Evolutionary conservation across 116 monocot genomes (phyloP).

Genomic region (Trichopus zeylanicus): DNA sequence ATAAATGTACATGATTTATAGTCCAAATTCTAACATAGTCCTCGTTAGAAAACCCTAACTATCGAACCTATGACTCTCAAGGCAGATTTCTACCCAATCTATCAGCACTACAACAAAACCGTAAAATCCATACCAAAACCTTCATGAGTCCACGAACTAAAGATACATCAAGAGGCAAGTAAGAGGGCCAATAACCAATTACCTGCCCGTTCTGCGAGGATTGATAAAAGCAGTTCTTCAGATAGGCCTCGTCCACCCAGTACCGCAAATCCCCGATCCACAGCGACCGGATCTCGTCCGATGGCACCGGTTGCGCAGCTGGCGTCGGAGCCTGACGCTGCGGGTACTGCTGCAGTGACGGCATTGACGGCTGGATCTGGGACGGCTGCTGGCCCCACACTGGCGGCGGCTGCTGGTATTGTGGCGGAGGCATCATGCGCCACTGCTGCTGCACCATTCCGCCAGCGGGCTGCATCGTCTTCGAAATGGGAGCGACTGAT

Average conservation of each 20-base stretch:
- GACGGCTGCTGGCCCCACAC: constrained; percentile 55
- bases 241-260: constrained; percentile 72
- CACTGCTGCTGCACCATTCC: constrained; percentile 34
- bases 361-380: constrained; percentile 35
- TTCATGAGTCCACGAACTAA: too few species aligned
- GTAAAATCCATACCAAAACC: too few species aligned
- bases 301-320: neutral
- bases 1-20: too few species aligned
- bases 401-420: constrained; percentile 27
- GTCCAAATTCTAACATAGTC: too few species aligned
- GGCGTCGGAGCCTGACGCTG: constrained; percentile 16
- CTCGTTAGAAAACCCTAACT: too few species aligned
- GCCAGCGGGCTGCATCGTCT: constrained; percentile 36
- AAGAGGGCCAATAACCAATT: neutral
- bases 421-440: constrained; percentile 26
- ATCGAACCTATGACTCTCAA: too few species aligned
- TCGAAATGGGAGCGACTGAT: neutral
- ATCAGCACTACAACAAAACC: too few species aligned
- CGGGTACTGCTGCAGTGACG: constrained; percentile 10
- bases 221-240: constrained; percentile 39
- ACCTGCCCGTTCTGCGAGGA: constrained; percentile 48
- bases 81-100: too few species aligned
- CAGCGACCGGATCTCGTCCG: constrained; percentile 51
- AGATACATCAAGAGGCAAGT: neutral
- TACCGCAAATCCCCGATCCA: constrained; percentile 81